Evolutionary conservation across 1,139 yeast species (phyloP).

Genomic region (Blastobotrys proliferans): DNA sequence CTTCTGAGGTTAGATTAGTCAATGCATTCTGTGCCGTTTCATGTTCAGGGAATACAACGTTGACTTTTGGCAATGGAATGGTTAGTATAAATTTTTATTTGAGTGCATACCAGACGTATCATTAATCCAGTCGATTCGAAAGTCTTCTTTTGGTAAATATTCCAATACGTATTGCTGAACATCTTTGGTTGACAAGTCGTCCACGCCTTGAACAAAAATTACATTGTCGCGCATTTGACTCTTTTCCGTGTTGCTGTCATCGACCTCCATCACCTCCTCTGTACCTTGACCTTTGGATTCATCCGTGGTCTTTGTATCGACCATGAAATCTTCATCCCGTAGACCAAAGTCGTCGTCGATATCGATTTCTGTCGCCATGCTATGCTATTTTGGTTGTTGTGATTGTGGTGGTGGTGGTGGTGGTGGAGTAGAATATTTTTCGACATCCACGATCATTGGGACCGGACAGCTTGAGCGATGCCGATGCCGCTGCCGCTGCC

Average conservation of each 20-base stretch:
- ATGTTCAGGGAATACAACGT: constrained; percentile 48
- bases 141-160: constrained; percentile 43
- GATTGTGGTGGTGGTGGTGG: background rate
- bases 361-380: constrained; percentile 15
- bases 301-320: background rate
- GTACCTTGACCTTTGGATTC: background rate
- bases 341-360: constrained; percentile 17
- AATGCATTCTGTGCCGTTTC: constrained; percentile 44
- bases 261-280: constrained; percentile 3
- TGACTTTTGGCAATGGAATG: constrained; percentile 30
- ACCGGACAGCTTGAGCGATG: too few relatives aligned
- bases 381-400: background rate
- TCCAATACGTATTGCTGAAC: constrained; percentile 53
- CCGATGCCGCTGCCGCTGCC: too few relatives aligned
- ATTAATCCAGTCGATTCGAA: constrained; percentile 65
- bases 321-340: constrained; percentile 12
- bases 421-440: background rate
- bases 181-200: constrained; percentile 60
- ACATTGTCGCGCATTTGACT: constrained; percentile 37
- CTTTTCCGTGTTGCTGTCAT: constrained; percentile 1
- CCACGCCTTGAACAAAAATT: constrained; percentile 58
- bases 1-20: constrained; percentile 32
- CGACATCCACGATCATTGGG: too few relatives aligned
- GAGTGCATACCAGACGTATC: constrained; percentile 45
- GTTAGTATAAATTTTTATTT: background rate